Evolutionary conservation across 1,284 basidiomycete species (phyloP).

Genomic region (Tilletia walkeri): DNA sequence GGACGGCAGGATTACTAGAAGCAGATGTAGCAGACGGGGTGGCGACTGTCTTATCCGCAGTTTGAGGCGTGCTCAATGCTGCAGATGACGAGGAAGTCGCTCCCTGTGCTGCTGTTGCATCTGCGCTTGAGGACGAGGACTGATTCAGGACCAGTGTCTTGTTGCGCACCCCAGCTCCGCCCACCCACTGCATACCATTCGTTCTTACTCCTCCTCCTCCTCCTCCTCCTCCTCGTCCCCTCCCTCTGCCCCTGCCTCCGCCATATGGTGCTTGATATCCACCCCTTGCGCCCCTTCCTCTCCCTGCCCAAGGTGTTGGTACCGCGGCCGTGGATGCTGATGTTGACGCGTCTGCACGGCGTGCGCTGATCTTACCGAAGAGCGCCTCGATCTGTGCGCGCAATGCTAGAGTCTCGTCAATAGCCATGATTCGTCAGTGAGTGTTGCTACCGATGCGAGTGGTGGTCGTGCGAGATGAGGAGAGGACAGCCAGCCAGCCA

Average conservation of each 20-base stretch:
- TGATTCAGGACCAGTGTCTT: constrained; percentile 15
- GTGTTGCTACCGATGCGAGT: neutral
- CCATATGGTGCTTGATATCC: neutral
- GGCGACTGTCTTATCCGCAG: no score
- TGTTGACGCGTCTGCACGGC: neutral
- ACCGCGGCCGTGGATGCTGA: neutral
- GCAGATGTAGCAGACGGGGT: no score
- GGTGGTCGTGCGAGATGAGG: constrained; percentile 18
- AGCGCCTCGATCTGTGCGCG: constrained; percentile 16
- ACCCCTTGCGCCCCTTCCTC: no score
- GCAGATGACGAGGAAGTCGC: no score
- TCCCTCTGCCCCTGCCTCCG: constrained; percentile 10
- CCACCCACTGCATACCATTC: neutral
- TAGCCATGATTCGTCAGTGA: neutral
- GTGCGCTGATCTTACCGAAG: constrained; percentile 12
- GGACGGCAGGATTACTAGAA: neutral
- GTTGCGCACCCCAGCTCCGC: constrained; percentile 1
- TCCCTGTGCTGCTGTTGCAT: neutral
- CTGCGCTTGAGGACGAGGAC: neutral
- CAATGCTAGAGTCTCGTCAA: neutral
- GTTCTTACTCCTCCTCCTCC: neutral
- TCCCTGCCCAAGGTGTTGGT: no score
- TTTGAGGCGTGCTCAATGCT: no score
- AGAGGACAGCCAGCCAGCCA: neutral
- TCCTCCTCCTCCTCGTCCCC: neutral